Evolutionary conservation across 2,329 filamentous ascomycete genomes (phyloP).

Genomic region (Magnaporthiopsis incrustans): DNA sequence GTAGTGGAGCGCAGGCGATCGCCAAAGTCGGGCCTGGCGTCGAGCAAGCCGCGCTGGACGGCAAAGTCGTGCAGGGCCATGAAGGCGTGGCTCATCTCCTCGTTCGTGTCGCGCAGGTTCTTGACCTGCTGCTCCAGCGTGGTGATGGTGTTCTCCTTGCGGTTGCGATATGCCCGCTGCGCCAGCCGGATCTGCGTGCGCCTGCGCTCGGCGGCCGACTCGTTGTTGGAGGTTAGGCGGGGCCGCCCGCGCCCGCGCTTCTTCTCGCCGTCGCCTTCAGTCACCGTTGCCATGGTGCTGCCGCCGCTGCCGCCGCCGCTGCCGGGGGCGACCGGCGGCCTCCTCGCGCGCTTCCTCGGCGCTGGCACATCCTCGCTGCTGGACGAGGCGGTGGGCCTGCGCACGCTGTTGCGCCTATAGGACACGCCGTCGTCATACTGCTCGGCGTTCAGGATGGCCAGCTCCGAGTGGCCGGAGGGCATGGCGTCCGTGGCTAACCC

Average conservation of each 20-base stretch:
- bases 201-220: slow-evolving; percentile 72
- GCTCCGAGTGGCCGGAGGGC: slow-evolving; percentile 24
- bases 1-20: slow-evolving; percentile 48
- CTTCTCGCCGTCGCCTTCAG: slow-evolving; percentile 26
- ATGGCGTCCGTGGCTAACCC: slow-evolving; percentile 4
- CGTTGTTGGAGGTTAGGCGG: slow-evolving; percentile 66
- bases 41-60: slow-evolving; percentile 47
- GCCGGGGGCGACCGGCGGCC: not conserved
- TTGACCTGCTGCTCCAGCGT: slow-evolving; percentile 63
- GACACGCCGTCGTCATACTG: slow-evolving; percentile 30
- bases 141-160: slow-evolving; percentile 75
- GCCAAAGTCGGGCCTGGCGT: slow-evolving; percentile 47
- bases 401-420: not conserved
- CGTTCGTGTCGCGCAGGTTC: slow-evolving; percentile 59
- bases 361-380: slow-evolving; percentile 14
- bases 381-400: not conserved
- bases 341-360: slow-evolving; percentile 12
- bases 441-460: slow-evolving; percentile 40
- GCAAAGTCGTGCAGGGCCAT: slow-evolving; percentile 57
- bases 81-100: slow-evolving; percentile 68
- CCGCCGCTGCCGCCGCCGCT: too few species aligned
- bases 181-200: slow-evolving; percentile 82
- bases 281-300: slow-evolving; percentile 2
- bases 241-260: slow-evolving; percentile 66
- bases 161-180: slow-evolving; percentile 74